These are phyloP conservation scores for Leptomonas pyrrhocoris DNA, from an alignment of 208 protist genomes.

Conservation along the genomic window DNA sequence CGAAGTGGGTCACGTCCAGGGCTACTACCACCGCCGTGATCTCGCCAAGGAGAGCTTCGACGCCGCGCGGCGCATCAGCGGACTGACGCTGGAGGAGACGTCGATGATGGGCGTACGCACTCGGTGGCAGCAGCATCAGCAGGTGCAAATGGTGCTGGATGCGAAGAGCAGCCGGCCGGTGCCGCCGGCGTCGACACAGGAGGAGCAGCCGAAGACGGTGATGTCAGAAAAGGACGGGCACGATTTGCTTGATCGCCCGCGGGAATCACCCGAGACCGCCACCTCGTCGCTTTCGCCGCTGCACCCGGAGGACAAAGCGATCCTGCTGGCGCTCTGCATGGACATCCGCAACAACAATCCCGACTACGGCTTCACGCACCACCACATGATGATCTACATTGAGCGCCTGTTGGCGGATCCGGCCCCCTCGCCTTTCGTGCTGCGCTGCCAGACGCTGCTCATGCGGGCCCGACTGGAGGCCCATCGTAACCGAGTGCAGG, in stretches of 20 bases:
- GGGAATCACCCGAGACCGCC: constrained; percentile 49
- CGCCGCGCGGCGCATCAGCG: constrained; percentile 62
- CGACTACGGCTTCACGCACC: constrained; percentile 84
- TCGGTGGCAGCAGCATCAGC: constrained; percentile 88
- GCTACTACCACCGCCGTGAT: constrained; percentile 88
- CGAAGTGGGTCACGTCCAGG: constrained; percentile 84
- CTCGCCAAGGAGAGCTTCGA: constrained; percentile 70
- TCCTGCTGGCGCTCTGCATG: constrained; percentile 85
- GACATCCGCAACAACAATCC: constrained; percentile 91
- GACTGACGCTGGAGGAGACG: constrained; percentile 72
- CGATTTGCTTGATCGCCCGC: constrained; percentile 82
- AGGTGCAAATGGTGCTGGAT: constrained; percentile 85
- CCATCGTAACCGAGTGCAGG: constrained; percentile 74
- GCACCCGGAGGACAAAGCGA: constrained; percentile 84
- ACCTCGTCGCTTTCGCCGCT: constrained; percentile 53
- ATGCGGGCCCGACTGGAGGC: constrained; percentile 80
- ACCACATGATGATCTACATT: constrained; percentile 91
- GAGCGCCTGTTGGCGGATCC: constrained; percentile 85
- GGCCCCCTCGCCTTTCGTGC: constrained; percentile 68
- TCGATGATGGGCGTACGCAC: constrained; percentile 90
- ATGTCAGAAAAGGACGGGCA: constrained; percentile 85
- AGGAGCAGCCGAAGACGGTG: constrained; percentile 52
- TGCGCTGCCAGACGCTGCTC: constrained; percentile 77
- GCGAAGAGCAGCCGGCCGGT: constrained; percentile 49
- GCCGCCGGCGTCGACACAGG: constrained; percentile 30